Evolutionary conservation across 129 eudicot genomes (phyloP).

Genomic region (Escallonia herrerae): DNA sequence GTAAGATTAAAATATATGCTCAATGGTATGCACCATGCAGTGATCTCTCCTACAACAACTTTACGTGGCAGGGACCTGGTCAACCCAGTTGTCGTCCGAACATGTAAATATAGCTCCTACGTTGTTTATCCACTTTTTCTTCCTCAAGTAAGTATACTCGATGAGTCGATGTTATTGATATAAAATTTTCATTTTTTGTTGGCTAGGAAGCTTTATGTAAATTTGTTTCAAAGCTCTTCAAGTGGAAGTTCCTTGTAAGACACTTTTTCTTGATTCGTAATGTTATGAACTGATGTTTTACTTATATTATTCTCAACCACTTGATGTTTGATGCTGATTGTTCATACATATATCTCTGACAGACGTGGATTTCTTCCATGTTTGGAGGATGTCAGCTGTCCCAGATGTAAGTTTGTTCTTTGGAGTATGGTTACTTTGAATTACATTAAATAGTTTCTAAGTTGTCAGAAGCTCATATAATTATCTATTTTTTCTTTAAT

Average conservation of each 20-base stretch:
- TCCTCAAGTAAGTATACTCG: no score
- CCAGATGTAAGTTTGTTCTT: constrained; percentile 55
- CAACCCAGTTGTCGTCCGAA: constrained; percentile 50
- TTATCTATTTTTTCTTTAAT: background rate
- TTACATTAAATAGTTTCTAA: no score
- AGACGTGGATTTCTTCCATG: constrained; percentile 72
- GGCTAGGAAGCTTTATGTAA: constrained; percentile 53
- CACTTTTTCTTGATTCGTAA: constrained; percentile 11
- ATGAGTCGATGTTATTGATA: no score
- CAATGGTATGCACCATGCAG: constrained; percentile 26
- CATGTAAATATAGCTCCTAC: constrained; percentile 34
- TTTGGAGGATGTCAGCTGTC: constrained; percentile 39
- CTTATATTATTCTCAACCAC: background rate
- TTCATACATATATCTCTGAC: constrained; percentile 21
- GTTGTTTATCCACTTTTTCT: background rate
- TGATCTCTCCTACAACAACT: constrained; percentile 86
- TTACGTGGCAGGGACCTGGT: constrained; percentile 69
- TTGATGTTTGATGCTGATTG: constrained; percentile 14
- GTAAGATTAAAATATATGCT: no score
- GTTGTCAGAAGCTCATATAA: background rate
- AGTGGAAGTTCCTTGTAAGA: constrained; percentile 45
- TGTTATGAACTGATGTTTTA: background rate
- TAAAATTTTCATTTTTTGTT: no score
- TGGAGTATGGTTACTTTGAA: background rate
- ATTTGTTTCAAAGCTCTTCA: constrained; percentile 73